Base-by-base conservation (phyloP, 169 alveolate genomes). In the Plasmodium vivax region DNA sequence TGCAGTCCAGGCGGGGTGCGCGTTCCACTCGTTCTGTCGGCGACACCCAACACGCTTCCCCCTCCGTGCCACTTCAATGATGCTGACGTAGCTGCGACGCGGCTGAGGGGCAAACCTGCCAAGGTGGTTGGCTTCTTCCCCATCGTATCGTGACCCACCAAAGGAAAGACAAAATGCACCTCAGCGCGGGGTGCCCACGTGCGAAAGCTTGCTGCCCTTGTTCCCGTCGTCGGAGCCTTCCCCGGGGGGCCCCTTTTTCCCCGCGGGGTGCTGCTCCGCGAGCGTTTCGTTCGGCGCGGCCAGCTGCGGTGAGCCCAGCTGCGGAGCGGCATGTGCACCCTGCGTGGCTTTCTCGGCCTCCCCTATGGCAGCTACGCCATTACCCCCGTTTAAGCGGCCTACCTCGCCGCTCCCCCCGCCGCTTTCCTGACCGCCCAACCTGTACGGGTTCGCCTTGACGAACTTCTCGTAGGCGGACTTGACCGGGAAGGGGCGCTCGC, bases 401-500 rank as follows among this genome's bases (percentile, higher is more conserved):
- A 0, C 58, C 1, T 47, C 58, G 7, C 58, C n/a, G 58, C 16
- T 8, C 9, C 14, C 14, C 14, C 6, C 2, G 14, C 9, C 73
- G 73, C 7, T 27, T 16, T 10, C 75, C 14, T 9, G 9, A 0
- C 36, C 75, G 36, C 30, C 68, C 14, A 56, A 32, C 43, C 81
- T 92, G 82, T 92, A 84, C 30, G 95, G 95, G 34, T 92, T 92
- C 32, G 95, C 95, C 30, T 92, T 83, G 1, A 96, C 94, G 91
- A 87, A 96, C 81, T 96, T 96, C 34, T 93, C 94, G 43, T 92
- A 93, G 68, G 74, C 83, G n/a, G 96, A 96, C 47, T 95, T 93
- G 23, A 96, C 82, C 4, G 97, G 97, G 91, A 84, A 95, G 27
- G 97, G 98, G 3, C 98, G 80, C 80, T 93, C 97, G 12, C 98